These are phyloP conservation scores for Pleurotus giganteus DNA, from an alignment of 768 basidiomycete species.

Conservation along the genomic window DNA sequence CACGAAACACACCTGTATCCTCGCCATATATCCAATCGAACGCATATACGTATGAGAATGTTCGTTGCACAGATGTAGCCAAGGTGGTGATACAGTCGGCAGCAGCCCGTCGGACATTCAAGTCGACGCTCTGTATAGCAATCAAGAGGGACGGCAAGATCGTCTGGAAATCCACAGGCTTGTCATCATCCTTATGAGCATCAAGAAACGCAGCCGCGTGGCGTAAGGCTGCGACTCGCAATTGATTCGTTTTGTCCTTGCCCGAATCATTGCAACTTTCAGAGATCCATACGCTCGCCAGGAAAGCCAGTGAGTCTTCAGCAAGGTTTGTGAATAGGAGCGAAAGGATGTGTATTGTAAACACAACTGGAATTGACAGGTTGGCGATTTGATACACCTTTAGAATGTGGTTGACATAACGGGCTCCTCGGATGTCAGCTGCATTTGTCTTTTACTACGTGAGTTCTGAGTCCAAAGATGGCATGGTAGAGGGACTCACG, in stretches of 20 bases:
- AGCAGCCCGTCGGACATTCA: slow-evolving; percentile 46
- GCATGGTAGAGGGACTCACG: slow-evolving; percentile 26
- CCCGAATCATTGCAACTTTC: slow-evolving; percentile 20
- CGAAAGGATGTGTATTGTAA: slow-evolving; percentile 56
- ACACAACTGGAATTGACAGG: slow-evolving; percentile 42
- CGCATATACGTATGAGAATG: slow-evolving; percentile 59
- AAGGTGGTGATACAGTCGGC: slow-evolving; percentile 55
- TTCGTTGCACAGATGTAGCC: slow-evolving; percentile 35
- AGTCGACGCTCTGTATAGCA: slow-evolving; percentile 47
- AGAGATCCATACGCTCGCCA: slow-evolving; percentile 66
- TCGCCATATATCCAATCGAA: slow-evolving; percentile 73
- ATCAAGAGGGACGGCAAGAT: slow-evolving; percentile 70
- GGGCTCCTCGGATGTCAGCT: slow-evolving; percentile 24
- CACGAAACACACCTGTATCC: slow-evolving; percentile 44
- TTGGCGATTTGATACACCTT: slow-evolving; percentile 68
- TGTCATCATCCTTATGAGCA: slow-evolving; percentile 56
- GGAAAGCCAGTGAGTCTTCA: slow-evolving; percentile 74
- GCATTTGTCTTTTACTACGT: slow-evolving; percentile 10
- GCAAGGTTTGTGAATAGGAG: slow-evolving; percentile 66
- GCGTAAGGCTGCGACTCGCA: slow-evolving; percentile 56
- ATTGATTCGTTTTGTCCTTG: slow-evolving; percentile 22
- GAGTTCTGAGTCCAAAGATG: neutral
- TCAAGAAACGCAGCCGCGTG: slow-evolving; percentile 82
- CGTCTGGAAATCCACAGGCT: slow-evolving; percentile 75
- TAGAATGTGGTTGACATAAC: slow-evolving; percentile 62